Base-by-base conservation (phyloP, 495 filamentous ascomycete genomes). In the Lasiosphaeriaceae sp. region DNA sequence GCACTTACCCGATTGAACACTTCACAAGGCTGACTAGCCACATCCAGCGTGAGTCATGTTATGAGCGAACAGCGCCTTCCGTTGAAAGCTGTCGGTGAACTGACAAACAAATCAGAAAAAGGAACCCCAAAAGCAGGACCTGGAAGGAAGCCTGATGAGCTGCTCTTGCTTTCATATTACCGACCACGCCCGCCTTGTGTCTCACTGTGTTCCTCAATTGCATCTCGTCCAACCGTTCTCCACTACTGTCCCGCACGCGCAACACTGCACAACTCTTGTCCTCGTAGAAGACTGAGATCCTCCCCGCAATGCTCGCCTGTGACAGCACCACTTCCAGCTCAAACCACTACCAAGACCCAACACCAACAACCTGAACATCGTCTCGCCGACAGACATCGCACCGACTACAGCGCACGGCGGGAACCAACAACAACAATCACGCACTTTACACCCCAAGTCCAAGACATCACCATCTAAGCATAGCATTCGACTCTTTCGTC, bases 41-140 rank as follows among this genome's bases (percentile, higher is more conserved):
- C 39, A 59, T 62, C 9, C 41, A 65, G 62, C 19, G 63, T 66
- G 66, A 68, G 56, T 68, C 66, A 68, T 49, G 58, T 44, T 14
- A n/a, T 47, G 26, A 31, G 11, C 20, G 17, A 3, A 12, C 7
- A 43, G 35, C 23, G 20, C 47, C 11, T 12, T 31, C 16, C 43
- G 14, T 17, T 47, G 58, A 8, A 43, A 47, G 34, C 50, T 23
- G 37, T 21, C 37, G 44, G 58, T 56, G 58, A 61, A 31, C 26
- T 31, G 26, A 31, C 26, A 31, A 31, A 31, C 26, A 31, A 31
- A 31, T 31, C 26, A 31, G 26, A 31, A 31, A 31, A 31, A n/a
- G n/a, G n/a, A n/a, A n/a, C n/a, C n/a, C n/a, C n/a, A n/a, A n/a
- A n/a, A n/a, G n/a, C n/a, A n/a, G n/a, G n/a, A n/a, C n/a, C n/a